Base-by-base conservation (phyloP, 805 yeast genomes). In the Teunomyces atbi region DNA sequence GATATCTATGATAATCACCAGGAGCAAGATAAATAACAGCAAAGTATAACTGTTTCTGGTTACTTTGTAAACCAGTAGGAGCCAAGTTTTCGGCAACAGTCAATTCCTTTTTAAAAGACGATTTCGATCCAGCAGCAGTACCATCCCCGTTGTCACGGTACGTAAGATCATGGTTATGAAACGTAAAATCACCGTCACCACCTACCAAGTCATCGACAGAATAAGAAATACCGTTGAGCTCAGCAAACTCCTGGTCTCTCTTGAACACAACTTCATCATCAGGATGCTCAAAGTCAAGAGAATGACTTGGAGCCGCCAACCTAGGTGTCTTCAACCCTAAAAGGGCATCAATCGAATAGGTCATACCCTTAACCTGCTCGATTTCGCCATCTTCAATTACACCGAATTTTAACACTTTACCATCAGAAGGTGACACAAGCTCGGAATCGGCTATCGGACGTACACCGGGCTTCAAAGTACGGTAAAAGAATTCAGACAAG, bases 1-100 rank as follows among this genome's bases (percentile, higher is more conserved):
- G 99, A 70, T 85, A 94, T 51, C 96, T 84, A 67, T 94, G 99
- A 66, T 94, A 94, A 64, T 94, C 99, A 33, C 99, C 99, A 0
- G 99, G 99, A 0, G 98, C 97, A 45, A 94, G 74, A 62, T 94
- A 94, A 15, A 94, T 89, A 15, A 94, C 99, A 1, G 96, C 85
- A 65, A 85, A 94, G 59, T 77, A 92, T 46, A 94, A 71, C 55
- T 82, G 79, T 45, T 82, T 86, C 35, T 57, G 23, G 18, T 72
- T 62, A 28, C 64, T 55, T 50, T 65, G 68, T 16, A 58, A 40
- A 20, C 66, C 59, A 32, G 65, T 54, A 5, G 73, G 69, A 6
- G 67, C 61, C 44, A 77, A 62, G 57, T 71, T 62, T 62, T 71
- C 62, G 39, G 76, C 72, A 50, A 71, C 64, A 48, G 74, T 60